Base-by-base conservation (phyloP, 805 yeast genomes). In the Clavispora phyllophila region DNA sequence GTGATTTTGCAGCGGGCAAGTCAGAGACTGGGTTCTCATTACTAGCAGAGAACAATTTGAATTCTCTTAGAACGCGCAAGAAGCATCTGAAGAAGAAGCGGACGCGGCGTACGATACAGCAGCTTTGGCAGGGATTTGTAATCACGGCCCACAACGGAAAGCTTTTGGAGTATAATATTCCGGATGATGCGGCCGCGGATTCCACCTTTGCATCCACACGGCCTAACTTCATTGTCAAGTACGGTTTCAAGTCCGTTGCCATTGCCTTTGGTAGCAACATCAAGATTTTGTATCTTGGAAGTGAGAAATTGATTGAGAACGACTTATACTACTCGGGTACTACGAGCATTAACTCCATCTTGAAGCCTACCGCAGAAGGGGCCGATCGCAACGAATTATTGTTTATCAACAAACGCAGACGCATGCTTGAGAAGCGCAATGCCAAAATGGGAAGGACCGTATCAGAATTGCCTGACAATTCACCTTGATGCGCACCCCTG, bases 81-180 rank as follows among this genome's bases (percentile, higher is more conserved):
- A 23, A 36, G 10, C 28, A 28, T 19, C 13, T 8, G 13, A 27
- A 32, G 28, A 43, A 35, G 12, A 14, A 27, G 10, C 22, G 17
- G 14, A n/a, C 20, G 9, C 19, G n/a, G 33, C 33, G 33, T 13
- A 37, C 26, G 13, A 15, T 23, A 3, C 27, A 34, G 13, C 70
- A 70, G 42, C 57, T 74, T 9, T 86, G 95, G 93, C 90, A 87
- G 59, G 95, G 93, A 1, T 87, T 87, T 75, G 81, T 88, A 2
- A 76, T 87, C 7, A 60, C 68, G 66, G 71, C 76, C 5, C 78
- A 81, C n/a, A 72, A 75, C 42, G 95, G 95, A 0, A 71, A 73
- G 36, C 70, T 84, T 15, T 65, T 74, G 20, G 71, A 70, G 40
- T 84, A 82, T 53, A 78, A 79, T 28, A 75, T 87, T 13, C 72